Evolutionary conservation across 768 basidiomycete genomes (phyloP).

Genomic region (Mycena haematopus): DNA sequence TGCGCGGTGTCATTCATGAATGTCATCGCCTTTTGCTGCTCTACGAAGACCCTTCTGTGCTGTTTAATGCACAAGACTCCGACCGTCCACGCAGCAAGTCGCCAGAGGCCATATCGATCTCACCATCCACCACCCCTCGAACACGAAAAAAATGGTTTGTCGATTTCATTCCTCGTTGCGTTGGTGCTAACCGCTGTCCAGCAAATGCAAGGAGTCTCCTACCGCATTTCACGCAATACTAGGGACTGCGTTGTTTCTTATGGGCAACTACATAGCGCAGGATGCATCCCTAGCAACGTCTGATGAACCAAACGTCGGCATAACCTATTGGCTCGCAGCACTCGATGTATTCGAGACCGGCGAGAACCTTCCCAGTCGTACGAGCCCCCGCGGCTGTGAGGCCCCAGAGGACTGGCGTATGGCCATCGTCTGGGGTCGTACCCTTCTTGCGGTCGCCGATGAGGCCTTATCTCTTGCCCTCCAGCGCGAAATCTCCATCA

Average conservation of each 20-base stretch:
- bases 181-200: constrained; percentile 26
- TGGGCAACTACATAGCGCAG: constrained; percentile 65
- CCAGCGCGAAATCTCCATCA: constrained; percentile 16
- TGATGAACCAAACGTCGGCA: constrained; percentile 59
- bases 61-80: constrained; percentile 42
- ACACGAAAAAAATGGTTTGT: constrained; percentile 27
- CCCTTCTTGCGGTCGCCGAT: constrained; percentile 65
- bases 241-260: constrained; percentile 67
- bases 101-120: constrained; percentile 21
- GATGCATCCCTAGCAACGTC: constrained; percentile 55
- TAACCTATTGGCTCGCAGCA: constrained; percentile 70
- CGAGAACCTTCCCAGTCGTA: constrained; percentile 61
- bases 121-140: constrained; percentile 9
- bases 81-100: constrained; percentile 29
- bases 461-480: constrained; percentile 47
- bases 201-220: constrained; percentile 56
- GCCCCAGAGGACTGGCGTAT: constrained; percentile 69
- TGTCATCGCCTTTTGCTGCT: constrained; percentile 65
- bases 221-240: constrained; percentile 72
- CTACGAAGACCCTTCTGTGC: constrained; percentile 62
- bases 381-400: constrained; percentile 39
- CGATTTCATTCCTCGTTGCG: constrained; percentile 1
- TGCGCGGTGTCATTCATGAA: constrained; percentile 71
- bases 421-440: constrained; percentile 71
- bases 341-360: constrained; percentile 76